A percentile compares a stretch with the other conserved stretches of the same genome.
Evolutionary conservation across 208 protist species (phyloP).

Genomic region (Trypanosoma lewisi): DNA sequence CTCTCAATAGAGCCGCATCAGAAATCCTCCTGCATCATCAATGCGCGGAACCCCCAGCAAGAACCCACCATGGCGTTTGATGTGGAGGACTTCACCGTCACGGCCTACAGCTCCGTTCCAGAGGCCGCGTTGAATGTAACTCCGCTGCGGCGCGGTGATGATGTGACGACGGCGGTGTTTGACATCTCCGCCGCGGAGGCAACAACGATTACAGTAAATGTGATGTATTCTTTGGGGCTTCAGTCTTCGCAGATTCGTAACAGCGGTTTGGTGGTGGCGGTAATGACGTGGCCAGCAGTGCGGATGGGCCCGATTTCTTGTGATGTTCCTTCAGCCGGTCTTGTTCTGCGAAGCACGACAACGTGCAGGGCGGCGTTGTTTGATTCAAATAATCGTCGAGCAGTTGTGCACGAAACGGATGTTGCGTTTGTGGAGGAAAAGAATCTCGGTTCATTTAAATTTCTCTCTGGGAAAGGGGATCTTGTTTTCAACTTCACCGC

Average conservation of each 20-base stretch:
- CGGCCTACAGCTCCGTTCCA: constrained; percentile 20
- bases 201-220: constrained; percentile 31
- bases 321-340: constrained; percentile 25
- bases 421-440: constrained; percentile 39
- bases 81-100: constrained; percentile 29
- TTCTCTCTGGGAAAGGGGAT: constrained; percentile 32
- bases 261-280: constrained; percentile 36
- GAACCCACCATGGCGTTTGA: constrained; percentile 40
- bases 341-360: constrained; percentile 34
- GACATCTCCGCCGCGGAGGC: constrained; percentile 28
- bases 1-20: constrained; percentile 28
- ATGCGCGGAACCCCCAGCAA: constrained; percentile 33
- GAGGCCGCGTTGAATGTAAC: constrained; percentile 27
- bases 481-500: constrained; percentile 46
- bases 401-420: constrained; percentile 34
- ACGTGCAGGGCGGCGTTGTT: constrained; percentile 31
- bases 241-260: constrained; percentile 27
- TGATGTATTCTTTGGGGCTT: constrained; percentile 14
- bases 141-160: constrained; percentile 25
- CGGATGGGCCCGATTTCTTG: constrained; percentile 37
- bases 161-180: constrained; percentile 41
- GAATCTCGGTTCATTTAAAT: constrained; percentile 33
- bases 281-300: constrained; percentile 34
- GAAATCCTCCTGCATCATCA: constrained; percentile 34
- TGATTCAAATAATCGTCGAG: constrained; percentile 25